A percentile compares a stretch with the other conserved stretches of the same genome.
Conservation (phyloP, 495 filamentous ascomycete genomes). For the Pseudoneurospora amorphoporcata region DNA sequence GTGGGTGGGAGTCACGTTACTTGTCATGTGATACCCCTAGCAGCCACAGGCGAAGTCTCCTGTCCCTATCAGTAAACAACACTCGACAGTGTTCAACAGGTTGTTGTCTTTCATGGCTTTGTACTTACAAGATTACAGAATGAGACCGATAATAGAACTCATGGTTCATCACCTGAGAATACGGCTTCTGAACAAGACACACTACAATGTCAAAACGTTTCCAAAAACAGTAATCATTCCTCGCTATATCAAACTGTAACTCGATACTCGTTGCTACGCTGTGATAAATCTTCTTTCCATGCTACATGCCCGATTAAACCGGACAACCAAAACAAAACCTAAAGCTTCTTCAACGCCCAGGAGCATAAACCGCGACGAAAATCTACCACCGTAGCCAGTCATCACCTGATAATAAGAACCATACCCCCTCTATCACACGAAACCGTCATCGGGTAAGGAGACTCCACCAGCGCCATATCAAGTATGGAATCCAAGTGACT, state of each 20-base stretch:
- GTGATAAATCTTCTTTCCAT: background rate
- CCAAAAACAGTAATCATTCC: background rate
- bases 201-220: too few species aligned
- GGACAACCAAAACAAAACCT: background rate
- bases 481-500: conserved; percentile 81
- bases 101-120: background rate
- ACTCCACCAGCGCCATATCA: conserved; percentile 80
- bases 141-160: too few species aligned
- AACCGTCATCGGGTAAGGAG: conserved; percentile 85
- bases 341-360: background rate
- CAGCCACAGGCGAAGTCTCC: background rate
- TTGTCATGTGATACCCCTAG: background rate
- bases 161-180: too few species aligned
- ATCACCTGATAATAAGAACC: conserved; percentile 68
- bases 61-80: background rate
- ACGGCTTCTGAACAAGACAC: too few species aligned
- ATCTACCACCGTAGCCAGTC: background rate
- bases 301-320: background rate
- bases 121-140: too few species aligned
- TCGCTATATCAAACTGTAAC: background rate
- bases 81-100: background rate
- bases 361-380: background rate
- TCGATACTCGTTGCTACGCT: background rate
- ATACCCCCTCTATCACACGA: conserved; percentile 87
- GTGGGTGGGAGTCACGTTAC: background rate